Conservation (phyloP, 345 rosid genomes). For the Hibiscus trionum region DNA sequence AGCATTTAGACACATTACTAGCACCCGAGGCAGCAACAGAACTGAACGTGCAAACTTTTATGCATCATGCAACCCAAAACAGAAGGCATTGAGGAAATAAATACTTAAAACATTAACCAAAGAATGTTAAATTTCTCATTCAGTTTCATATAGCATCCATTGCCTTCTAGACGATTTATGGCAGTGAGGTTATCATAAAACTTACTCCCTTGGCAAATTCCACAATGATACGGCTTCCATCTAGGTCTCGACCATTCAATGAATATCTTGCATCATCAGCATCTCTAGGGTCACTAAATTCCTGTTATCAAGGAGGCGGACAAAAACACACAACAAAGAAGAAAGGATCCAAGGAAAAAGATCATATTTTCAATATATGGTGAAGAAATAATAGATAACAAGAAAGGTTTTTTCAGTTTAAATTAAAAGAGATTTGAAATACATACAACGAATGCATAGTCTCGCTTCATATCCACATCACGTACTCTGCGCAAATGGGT, state of each 20-base stretch:
- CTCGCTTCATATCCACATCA: constrained; percentile 95
- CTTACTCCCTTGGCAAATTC: constrained; percentile 76
- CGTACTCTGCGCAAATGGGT: constrained; percentile 90
- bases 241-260: constrained; percentile 64
- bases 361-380: constrained; percentile 22
- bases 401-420: neutral
- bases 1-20: neutral
- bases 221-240: constrained; percentile 71
- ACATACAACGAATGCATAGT: constrained; percentile 88
- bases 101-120: neutral
- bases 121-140: neutral
- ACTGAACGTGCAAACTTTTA: neutral
- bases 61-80: neutral
- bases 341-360: constrained; percentile 2
- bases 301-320: constrained; percentile 29
- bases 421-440: constrained; percentile 5
- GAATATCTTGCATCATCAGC: constrained; percentile 77
- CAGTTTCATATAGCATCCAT: too few relatives aligned
- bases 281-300: constrained; percentile 72
- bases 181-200: neutral
- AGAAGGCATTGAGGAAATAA: neutral
- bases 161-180: neutral
- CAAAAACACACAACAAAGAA: neutral
- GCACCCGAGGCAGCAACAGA: neutral
- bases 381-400: neutral